A percentile compares a stretch with the other conserved stretches of the same genome.
Conservation (phyloP, 371 early-diverging fungal genomes). For the Mortierella sp. region DNA sequence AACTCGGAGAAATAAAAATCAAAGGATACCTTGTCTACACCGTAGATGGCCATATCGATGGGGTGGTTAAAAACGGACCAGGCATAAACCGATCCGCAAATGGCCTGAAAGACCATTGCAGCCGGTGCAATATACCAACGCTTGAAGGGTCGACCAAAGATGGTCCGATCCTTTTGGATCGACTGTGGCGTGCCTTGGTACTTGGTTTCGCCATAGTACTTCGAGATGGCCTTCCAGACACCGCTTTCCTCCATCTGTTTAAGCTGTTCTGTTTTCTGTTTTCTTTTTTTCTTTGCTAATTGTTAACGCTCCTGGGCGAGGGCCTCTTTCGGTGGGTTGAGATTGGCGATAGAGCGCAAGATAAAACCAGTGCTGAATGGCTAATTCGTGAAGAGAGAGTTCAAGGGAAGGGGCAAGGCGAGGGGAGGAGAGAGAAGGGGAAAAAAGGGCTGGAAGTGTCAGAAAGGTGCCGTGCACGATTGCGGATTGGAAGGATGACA, state of each 20-base stretch:
- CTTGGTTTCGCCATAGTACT: constrained; percentile 52
- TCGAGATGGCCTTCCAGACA: constrained; percentile 35
- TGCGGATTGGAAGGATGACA: constrained; percentile 2
- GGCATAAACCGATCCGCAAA: constrained; percentile 78
- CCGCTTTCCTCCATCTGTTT: constrained; percentile 45
- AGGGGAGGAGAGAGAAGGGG: background rate
- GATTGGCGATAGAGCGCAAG: too few relatives aligned
- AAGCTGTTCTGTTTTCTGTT: background rate
- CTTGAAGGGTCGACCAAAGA: constrained; percentile 54
- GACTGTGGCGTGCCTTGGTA: constrained; percentile 37
- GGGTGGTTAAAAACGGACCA: constrained; percentile 75
- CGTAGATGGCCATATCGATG: constrained; percentile 64
- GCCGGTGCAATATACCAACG: constrained; percentile 71
- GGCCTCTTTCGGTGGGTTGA: too few relatives aligned
- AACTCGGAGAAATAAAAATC: background rate
- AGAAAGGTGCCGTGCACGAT: background rate
- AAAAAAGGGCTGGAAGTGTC: background rate
- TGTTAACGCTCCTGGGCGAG: background rate
- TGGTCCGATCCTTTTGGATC: constrained; percentile 36
- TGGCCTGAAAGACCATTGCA: constrained; percentile 71
- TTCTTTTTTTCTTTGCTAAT: background rate
- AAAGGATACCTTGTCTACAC: constrained; percentile 34
- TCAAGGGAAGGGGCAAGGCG: background rate
- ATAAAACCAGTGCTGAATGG: too few relatives aligned
- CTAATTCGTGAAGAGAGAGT: background rate